phyloP scores from a whole-genome alignment of 2,329 filamentous ascomycete species.

The Clonostachys rosea region DNA sequence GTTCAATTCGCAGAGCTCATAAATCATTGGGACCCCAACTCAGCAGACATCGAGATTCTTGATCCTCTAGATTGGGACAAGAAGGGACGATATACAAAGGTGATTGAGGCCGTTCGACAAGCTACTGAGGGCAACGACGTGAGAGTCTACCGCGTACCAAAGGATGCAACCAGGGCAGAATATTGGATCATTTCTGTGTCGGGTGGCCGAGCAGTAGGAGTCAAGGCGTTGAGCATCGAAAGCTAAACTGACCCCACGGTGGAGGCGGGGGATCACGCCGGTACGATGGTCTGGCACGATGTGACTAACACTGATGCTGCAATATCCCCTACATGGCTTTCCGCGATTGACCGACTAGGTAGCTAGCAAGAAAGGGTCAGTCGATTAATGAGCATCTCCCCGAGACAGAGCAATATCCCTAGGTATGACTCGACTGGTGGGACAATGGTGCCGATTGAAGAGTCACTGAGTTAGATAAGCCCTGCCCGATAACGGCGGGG shows the following conservation, averaged over 20 bases:
- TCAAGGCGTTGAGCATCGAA: conserved; percentile 76
- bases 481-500: too few relatives aligned
- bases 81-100: conserved; percentile 61
- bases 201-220: conserved; percentile 64
- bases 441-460: too few relatives aligned
- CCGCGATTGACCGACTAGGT: too few relatives aligned
- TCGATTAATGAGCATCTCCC: too few relatives aligned
- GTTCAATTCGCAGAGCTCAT: conserved; percentile 69
- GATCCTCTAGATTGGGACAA: conserved; percentile 70
- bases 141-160: conserved; percentile 67
- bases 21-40: conserved; percentile 44
- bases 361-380: too few relatives aligned
- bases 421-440: too few relatives aligned
- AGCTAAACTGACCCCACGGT: conserved; percentile 9
- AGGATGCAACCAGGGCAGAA: conserved; percentile 61
- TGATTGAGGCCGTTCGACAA: conserved; percentile 65
- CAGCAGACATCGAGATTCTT: conserved; percentile 59
- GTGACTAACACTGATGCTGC: too few relatives aligned
- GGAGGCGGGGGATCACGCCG: too few relatives aligned
- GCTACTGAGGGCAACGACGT: conserved; percentile 62
- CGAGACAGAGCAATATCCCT: too few relatives aligned
- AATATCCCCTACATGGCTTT: too few relatives aligned
- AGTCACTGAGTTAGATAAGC: too few relatives aligned
- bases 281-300: too few relatives aligned
- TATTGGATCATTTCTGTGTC: conserved; percentile 74